Conservation (phyloP, 1,139 yeast species). For the Scheffersomyces quercinus region DNA sequence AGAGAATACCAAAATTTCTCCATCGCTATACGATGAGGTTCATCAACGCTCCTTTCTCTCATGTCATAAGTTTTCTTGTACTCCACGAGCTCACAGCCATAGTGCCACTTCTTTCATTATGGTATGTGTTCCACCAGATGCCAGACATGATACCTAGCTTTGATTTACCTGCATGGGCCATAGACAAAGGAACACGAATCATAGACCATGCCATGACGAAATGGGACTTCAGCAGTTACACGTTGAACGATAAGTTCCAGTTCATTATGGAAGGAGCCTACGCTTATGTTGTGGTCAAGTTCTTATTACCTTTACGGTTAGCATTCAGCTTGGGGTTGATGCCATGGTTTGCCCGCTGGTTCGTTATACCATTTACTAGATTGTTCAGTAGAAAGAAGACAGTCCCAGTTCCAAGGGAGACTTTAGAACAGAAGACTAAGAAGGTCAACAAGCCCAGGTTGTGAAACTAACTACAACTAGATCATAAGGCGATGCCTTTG, state of each 20-base stretch:
- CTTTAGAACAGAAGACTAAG: conserved; percentile 8
- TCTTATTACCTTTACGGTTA: conserved; percentile 59
- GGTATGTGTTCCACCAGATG: conserved; percentile 70
- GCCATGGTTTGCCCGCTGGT: conserved; percentile 66
- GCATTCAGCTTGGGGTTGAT: conserved; percentile 57
- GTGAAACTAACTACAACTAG: conserved; percentile 8
- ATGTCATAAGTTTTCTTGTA: conserved; percentile 70
- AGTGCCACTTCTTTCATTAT: conserved; percentile 71
- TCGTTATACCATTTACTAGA: conserved; percentile 54
- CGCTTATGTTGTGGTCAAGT: conserved; percentile 78
- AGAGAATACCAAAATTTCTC: conserved; percentile 47
- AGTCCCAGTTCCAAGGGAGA: conserved; percentile 4
- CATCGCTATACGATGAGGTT: conserved; percentile 52
- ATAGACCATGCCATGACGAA: conserved; percentile 48
- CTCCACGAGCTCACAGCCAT: conserved; percentile 89
- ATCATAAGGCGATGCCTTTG: no score
- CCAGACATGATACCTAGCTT: conserved; percentile 39
- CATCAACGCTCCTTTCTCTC: conserved; percentile 64
- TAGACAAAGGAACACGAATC: conserved; percentile 60
- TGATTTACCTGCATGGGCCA: conserved; percentile 67
- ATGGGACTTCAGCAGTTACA: conserved; percentile 34
- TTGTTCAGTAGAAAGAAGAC: conserved; percentile 25
- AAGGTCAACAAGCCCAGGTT: conserved; percentile 35
- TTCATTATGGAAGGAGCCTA: conserved; percentile 83
- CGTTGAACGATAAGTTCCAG: conserved; percentile 54